Evolutionary conservation across 1,284 basidiomycete genomes (phyloP), one percentile per base, ranked within the genome.

Genomic region (Ceratorhiza oryzae-sativae): DNA sequence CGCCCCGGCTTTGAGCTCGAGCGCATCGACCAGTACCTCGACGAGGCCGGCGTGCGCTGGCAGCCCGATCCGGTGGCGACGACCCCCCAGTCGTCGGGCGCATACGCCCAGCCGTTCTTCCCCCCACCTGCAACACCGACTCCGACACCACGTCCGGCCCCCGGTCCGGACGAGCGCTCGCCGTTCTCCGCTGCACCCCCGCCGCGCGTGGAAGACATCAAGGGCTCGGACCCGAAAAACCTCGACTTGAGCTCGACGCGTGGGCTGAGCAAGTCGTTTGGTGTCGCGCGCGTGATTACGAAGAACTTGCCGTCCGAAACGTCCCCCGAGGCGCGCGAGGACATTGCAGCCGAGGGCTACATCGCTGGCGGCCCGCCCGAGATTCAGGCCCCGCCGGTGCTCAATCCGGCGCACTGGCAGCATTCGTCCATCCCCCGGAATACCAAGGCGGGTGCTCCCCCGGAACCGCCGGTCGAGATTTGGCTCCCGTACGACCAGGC

Each of bases 211-310:
- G 73, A 73, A 6, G 86, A 87, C 73, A 84, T 88, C 77, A 88
- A 87, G 78, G 90, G 90, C 51, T 86, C 87, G 75, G 91, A 93
- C 78, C 91, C 91, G 9, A 86, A 89, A 73, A 85, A 87, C 5
- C 87, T 91, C 75, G 90, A 93, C 79, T 85, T 93, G 83, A 89
- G 90, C 51, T 88, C 84, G 78, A 85, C 88, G 3, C 86, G 88
- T 84, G 86, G 90, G 13, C 84, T 93, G 48, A 91, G 89, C 59
- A 90, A 89, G 80, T 88, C 84, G 77, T 93, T 93, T 77, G 91
- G 91, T 70, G 91, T 93, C 30, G 86, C 88, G 62, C 82, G 86
- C 25, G 84, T 85, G 42, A 91, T 93, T 74, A 86, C 91, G 68
- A 86, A 82, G 74, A 87, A 87, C 74, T 82, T 90, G 73, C 75